These are phyloP conservation scores for Solanum lignicaule DNA, from an alignment of 257 asterid species.

Conservation along the genomic window DNA sequence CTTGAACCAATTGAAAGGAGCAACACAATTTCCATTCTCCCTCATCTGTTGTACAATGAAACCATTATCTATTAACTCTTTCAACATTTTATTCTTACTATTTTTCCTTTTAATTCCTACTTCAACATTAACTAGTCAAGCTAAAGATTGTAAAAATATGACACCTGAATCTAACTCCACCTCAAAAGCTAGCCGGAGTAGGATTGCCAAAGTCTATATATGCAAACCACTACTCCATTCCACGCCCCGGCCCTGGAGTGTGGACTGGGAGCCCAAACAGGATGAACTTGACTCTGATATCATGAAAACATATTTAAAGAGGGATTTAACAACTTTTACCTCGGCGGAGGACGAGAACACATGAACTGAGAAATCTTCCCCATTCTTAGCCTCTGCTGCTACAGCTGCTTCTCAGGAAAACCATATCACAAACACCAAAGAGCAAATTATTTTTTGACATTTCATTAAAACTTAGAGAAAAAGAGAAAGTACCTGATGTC, in stretches of 20 bases:
- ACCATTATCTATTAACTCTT: background rate
- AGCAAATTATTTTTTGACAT: background rate
- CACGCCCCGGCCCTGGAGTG: background rate
- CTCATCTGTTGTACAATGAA: background rate
- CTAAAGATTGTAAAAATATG: background rate
- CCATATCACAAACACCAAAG: background rate
- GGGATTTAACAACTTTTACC: constrained; percentile 17
- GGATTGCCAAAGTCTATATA: background rate
- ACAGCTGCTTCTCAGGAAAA: constrained; percentile 4
- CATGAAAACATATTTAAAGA: background rate
- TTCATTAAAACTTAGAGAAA: background rate
- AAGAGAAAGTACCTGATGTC: constrained; percentile 20
- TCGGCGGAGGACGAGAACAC: constrained; percentile 65
- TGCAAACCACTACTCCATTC: background rate
- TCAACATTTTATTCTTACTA: background rate
- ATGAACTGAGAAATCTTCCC: constrained; percentile 39
- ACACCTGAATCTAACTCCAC: fast-evolving
- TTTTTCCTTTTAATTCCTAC: background rate
- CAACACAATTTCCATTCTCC: background rate
- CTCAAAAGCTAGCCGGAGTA: background rate
- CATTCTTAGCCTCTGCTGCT: constrained; percentile 22
- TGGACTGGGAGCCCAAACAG: background rate
- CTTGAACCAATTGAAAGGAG: background rate
- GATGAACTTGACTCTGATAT: background rate
- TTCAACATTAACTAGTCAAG: background rate